Base-by-base conservation (phyloP, 352 stramenopile genomes). In the Phytophthora fragariae region DNA sequence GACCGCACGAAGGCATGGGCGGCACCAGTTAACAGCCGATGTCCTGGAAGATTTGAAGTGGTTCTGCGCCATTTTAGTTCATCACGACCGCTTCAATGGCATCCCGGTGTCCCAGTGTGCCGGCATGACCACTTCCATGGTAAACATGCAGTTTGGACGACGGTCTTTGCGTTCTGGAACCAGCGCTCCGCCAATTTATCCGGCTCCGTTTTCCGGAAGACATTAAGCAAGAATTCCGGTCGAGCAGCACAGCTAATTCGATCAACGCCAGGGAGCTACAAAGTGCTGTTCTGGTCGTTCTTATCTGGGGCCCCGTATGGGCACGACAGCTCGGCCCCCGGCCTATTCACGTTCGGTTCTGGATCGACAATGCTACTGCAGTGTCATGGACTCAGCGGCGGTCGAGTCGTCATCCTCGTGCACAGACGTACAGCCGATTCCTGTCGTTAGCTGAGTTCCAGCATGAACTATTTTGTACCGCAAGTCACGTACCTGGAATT, bases 331-430 rank as follows among this genome's bases (percentile, higher is more conserved):
- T 24, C 24, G 31, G 11, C 1, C 37, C 14, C 17, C n/a, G 41
- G 1, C 37, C 57, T 5, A 31, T 24, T 24, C 37, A 21, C 9
- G 12, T 63, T 15, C 17, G 41, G 5, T 62, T 62, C n/a, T 52
- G 33, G 56, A 62, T 62, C 12, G 56, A 62, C n/a, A 62, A 62
- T n/a, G 33, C 19, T 8, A 62, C 7, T 14, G 56, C 56, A 35
- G 56, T 62, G 12, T 41, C 58, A 15, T 65, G 58, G 58, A 37
- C 58, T 17, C 41, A 65, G 6, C 46, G 46, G 3, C 41, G 58
- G 6, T 5, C 44, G 8, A 65, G 46, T 31, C 58, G 58, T 12
- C 58, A 35, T 17, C 46, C 58, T 15, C 14, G 5, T 2, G 58
- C 46, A 29, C 58, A 65, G 58, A 14, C 31, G 0, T 65, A 65